These are phyloP conservation scores for Articulospora tetracladia DNA, from an alignment of 495 filamentous ascomycete species.

Conservation along the genomic window DNA sequence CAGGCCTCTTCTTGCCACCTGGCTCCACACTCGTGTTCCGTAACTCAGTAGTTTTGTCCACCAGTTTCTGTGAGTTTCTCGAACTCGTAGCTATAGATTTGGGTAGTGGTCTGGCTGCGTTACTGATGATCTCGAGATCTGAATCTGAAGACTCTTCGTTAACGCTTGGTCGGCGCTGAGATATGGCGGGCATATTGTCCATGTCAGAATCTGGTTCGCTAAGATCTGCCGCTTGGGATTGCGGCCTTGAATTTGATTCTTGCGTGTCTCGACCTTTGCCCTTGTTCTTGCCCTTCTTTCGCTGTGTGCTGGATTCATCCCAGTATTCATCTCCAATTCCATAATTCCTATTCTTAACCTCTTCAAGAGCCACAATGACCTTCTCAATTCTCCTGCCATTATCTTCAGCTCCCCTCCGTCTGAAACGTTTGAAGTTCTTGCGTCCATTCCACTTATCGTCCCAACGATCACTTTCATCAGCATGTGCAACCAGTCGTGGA, in stretches of 20 bases:
- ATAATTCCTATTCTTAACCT: slow-evolving; percentile 72
- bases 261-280: slow-evolving; percentile 24
- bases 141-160: not conserved
- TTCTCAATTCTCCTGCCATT: slow-evolving; percentile 37
- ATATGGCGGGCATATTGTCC: not conserved
- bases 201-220: not conserved
- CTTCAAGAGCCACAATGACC: slow-evolving; percentile 76
- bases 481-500: slow-evolving; percentile 21
- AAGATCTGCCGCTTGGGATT: not conserved
- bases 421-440: slow-evolving; percentile 95
- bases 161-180: not conserved
- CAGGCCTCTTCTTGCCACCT: slow-evolving; percentile 31
- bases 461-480: slow-evolving; percentile 65
- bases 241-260: slow-evolving; percentile 18
- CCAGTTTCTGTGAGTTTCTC: slow-evolving; percentile 29
- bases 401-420: slow-evolving; percentile 52
- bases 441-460: slow-evolving; percentile 90
- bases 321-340: slow-evolving; percentile 86
- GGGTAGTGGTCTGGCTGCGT: slow-evolving; percentile 8
- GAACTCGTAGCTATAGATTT: slow-evolving; percentile 20
- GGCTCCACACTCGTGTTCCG: slow-evolving; percentile 20
- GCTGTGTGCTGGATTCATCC: slow-evolving; percentile 25
- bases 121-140: slow-evolving; percentile 24
- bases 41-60: slow-evolving; percentile 28
- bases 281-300: slow-evolving; percentile 26